Conservation (phyloP, 2,329 filamentous ascomycete genomes). For the Graphilbum sp. region DNA sequence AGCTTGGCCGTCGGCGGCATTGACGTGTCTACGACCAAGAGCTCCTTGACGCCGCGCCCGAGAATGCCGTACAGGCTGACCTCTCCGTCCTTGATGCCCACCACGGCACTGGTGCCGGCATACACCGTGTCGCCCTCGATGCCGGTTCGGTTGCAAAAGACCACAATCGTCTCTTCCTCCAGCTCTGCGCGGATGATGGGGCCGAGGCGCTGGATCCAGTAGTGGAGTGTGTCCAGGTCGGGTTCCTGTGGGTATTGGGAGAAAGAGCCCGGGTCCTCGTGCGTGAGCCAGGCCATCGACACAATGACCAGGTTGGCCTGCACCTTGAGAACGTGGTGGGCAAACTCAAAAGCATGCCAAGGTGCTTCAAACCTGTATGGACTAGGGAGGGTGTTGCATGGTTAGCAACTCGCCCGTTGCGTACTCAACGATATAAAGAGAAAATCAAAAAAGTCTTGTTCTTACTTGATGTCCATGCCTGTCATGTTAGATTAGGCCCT, state of each 20-base stretch:
- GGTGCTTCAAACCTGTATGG: conserved; percentile 34
- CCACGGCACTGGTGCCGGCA: conserved; percentile 56
- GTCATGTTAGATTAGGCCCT: no score
- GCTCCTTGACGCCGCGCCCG: conserved; percentile 51
- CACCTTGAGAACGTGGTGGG: conserved; percentile 37
- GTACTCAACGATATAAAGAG: no score
- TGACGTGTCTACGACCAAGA: conserved; percentile 51
- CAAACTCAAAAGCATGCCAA: conserved; percentile 33
- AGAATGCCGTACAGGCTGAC: conserved; percentile 54
- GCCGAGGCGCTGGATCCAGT: conserved; percentile 58
- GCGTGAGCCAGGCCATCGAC: conserved; percentile 65
- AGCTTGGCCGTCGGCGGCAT: conserved; percentile 27
- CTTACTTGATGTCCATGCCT: conserved; percentile 48
- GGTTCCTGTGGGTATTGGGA: conserved; percentile 37
- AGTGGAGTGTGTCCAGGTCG: conserved; percentile 56
- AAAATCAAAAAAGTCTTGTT: no score
- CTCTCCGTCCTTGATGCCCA: conserved; percentile 48
- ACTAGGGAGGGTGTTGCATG: conserved; percentile 12
- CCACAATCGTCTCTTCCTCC: conserved; percentile 45
- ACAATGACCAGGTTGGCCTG: conserved; percentile 49
- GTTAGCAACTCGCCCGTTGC: conserved; percentile 9
- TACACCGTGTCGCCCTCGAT: conserved; percentile 50
- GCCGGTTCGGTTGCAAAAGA: conserved; percentile 57
- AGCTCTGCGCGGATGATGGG: conserved; percentile 39
- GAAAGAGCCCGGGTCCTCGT: conserved; percentile 28